These are phyloP conservation scores for Agapanthus africanus DNA, from an alignment of 106 monocot species.

Conservation along the genomic window DNA sequence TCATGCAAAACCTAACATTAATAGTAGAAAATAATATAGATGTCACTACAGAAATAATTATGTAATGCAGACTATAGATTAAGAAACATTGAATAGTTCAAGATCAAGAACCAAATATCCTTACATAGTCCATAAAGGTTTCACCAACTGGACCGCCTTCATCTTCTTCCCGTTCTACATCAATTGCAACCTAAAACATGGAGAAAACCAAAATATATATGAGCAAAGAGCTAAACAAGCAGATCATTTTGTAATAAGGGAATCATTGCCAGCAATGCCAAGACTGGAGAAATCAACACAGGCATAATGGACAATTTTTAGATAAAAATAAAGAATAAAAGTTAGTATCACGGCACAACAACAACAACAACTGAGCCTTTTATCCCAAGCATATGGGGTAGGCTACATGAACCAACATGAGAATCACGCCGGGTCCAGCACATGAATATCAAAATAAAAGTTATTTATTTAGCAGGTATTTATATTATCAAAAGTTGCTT, in stretches of 20 bases:
- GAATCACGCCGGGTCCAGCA: too few species aligned
- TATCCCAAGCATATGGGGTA: too few species aligned
- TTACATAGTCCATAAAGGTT: slow-evolving; percentile 98
- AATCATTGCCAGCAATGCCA: neutral
- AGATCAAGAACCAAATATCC: slow-evolving; percentile 10
- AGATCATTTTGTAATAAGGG: neutral
- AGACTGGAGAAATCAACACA: neutral
- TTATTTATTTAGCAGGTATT: too few species aligned
- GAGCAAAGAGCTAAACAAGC: neutral
- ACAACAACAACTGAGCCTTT: too few species aligned
- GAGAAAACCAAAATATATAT: slow-evolving; percentile 4
- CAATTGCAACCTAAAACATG: slow-evolving; percentile 65
- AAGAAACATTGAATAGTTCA: neutral
- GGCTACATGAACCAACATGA: too few species aligned
- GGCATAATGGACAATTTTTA: neutral
- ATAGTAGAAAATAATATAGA: neutral
- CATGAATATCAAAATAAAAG: too few species aligned
- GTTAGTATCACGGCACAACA: too few species aligned
- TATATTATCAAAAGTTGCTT: too few species aligned
- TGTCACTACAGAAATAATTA: neutral
- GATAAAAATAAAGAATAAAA: neutral
- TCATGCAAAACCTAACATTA: neutral
- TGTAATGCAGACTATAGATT: neutral
- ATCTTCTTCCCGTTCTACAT: slow-evolving; percentile 98
- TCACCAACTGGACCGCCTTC: slow-evolving; percentile 86